A percentile compares a stretch with the other conserved stretches of the same genome.
Evolutionary conservation across 2,329 filamentous ascomycete genomes (phyloP).

Genomic region (Fusarium ramigenum): DNA sequence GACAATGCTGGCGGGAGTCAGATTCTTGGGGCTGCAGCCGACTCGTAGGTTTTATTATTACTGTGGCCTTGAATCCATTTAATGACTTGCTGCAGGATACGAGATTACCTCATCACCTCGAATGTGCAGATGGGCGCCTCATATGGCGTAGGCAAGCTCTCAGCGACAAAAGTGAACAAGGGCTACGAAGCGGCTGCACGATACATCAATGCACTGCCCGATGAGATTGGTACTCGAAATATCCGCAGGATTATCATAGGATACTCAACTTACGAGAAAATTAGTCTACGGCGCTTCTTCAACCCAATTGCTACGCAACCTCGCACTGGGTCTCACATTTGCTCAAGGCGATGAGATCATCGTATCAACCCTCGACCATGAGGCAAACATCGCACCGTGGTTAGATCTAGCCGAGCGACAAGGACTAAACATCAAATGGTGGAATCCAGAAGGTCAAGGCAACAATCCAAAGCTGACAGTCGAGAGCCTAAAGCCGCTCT

Average conservation of each 20-base stretch:
- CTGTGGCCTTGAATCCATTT: too few species aligned
- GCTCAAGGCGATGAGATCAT: slow-evolving; percentile 71
- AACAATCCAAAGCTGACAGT: slow-evolving; percentile 65
- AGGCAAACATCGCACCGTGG: slow-evolving; percentile 81
- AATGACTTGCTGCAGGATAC: too few species aligned
- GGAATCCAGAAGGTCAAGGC: background rate
- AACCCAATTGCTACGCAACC: slow-evolving; percentile 79
- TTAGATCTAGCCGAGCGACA: slow-evolving; percentile 70
- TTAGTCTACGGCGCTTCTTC: slow-evolving; percentile 71
- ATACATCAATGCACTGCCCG: slow-evolving; percentile 73
- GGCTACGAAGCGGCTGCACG: slow-evolving; percentile 73
- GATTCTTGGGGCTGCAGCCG: slow-evolving; percentile 66
- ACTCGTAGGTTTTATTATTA: background rate
- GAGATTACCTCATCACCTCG: slow-evolving; percentile 70
- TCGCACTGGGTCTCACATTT: slow-evolving; percentile 65
- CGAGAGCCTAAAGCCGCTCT: slow-evolving; percentile 64
- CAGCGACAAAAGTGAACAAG: slow-evolving; percentile 56
- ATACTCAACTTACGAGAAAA: background rate
- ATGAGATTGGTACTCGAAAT: slow-evolving; percentile 67
- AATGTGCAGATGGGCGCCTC: slow-evolving; percentile 82
- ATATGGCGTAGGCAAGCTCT: slow-evolving; percentile 68
- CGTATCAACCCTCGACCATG: slow-evolving; percentile 77
- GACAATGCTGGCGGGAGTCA: slow-evolving; percentile 85
- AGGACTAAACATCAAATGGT: slow-evolving; percentile 51
- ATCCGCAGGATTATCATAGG: accelerated